Evolutionary conservation across 1,139 yeast genomes (phyloP).

Genomic region (Sugiyamaella xylanicola): DNA sequence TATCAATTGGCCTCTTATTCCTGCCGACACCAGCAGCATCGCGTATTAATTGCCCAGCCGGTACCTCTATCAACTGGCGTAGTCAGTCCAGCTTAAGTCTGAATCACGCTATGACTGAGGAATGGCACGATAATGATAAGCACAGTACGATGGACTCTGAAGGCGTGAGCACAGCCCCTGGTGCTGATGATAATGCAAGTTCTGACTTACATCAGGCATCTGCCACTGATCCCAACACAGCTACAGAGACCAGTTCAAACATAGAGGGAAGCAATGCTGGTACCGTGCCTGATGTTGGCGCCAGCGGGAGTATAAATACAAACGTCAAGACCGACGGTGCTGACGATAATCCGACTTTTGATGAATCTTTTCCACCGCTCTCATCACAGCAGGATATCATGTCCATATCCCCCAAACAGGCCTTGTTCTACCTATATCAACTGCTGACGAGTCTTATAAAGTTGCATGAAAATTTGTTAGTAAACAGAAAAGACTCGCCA

Average conservation of each 20-base stretch:
- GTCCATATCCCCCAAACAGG: conserved; percentile 30
- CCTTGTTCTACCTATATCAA: conserved; percentile 32
- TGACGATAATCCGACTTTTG: conserved; percentile 3
- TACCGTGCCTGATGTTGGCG: neutral
- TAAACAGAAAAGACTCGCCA: conserved; percentile 1
- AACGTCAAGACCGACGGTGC: too few relatives aligned
- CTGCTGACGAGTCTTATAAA: conserved; percentile 28
- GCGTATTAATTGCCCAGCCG: too few relatives aligned
- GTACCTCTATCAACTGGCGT: too few relatives aligned
- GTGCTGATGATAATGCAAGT: neutral
- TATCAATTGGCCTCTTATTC: too few relatives aligned
- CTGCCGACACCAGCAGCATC: too few relatives aligned
- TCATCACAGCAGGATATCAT: conserved; percentile 27
- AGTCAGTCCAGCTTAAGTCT: neutral
- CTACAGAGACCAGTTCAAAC: neutral
- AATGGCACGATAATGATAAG: neutral
- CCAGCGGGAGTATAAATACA: neutral
- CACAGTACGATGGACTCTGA: neutral
- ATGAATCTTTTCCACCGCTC: conserved; percentile 15
- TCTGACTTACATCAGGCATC: too few relatives aligned
- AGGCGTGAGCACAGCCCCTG: neutral
- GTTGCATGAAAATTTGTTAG: conserved; percentile 25
- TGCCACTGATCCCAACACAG: neutral
- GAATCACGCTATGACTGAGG: neutral
- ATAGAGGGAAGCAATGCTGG: neutral